Evolutionary conservation across 805 yeast genomes (phyloP).

Genomic region (Candida hungchunana): DNA sequence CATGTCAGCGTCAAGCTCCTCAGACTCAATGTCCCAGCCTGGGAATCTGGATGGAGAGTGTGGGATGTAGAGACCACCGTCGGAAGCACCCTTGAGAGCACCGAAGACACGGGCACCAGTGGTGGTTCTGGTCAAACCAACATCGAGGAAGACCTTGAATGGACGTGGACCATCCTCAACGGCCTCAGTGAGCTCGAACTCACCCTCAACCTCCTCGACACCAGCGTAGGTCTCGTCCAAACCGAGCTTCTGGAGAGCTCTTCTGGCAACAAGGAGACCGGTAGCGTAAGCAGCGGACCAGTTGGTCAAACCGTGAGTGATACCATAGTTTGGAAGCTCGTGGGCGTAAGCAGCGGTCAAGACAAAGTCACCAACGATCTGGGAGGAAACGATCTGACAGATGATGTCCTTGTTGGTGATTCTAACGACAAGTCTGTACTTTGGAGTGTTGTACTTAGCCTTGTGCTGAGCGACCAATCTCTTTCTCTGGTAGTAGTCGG

Average conservation of each 20-base stretch:
- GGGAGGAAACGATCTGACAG: conserved; percentile 95
- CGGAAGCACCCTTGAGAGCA: conserved; percentile 99
- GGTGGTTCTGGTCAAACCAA: conserved; percentile 99
- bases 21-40: conserved; percentile 98
- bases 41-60: conserved; percentile 99
- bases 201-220: conserved; percentile 99
- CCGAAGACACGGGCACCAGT: conserved; percentile 99
- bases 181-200: conserved; percentile 96
- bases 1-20: conserved; percentile 96
- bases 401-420: conserved; percentile 99
- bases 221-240: conserved; percentile 97
- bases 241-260: conserved; percentile 96
- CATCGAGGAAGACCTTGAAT: conserved; percentile 98
- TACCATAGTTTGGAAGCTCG: conserved; percentile 97
- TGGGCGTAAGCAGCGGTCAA: conserved; percentile 98
- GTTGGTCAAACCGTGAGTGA: conserved; percentile 98
- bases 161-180: conserved; percentile 99
- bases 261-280: conserved; percentile 98
- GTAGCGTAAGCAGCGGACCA: conserved; percentile 99
- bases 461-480: conserved; percentile 99
- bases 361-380: conserved; percentile 94
- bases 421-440: conserved; percentile 99
- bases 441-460: conserved; percentile 99
- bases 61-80: conserved; percentile 99
- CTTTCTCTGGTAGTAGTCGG: conserved; percentile 99